Conservation (phyloP, 2,329 filamentous ascomycete species). For the Diaporthe longicolla region DNA sequence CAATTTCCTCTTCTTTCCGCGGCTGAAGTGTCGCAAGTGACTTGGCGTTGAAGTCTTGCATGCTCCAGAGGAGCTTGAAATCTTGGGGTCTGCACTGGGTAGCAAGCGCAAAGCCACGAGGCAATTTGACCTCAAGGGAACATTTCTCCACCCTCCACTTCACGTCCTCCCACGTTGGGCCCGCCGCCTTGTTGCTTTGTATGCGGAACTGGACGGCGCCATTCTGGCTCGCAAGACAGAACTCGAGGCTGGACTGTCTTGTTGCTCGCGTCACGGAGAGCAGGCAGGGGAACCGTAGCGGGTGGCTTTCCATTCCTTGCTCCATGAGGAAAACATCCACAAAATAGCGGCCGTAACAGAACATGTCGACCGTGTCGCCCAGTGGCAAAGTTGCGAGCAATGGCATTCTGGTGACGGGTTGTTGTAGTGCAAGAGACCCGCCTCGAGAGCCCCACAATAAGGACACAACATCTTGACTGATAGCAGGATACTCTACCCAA, state of each 20-base stretch:
- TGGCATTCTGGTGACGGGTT: constrained; percentile 61
- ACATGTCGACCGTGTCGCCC: constrained; percentile 79
- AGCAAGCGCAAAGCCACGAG: constrained; percentile 80
- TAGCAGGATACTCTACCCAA: constrained; percentile 83
- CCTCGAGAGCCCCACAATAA: constrained; percentile 76
- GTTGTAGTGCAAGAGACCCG: constrained; percentile 64
- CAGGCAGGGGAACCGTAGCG: constrained; percentile 79
- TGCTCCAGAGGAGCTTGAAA: constrained; percentile 83
- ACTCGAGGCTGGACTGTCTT: constrained; percentile 77
- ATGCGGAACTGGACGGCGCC: constrained; percentile 82
- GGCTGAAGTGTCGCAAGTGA: constrained; percentile 80
- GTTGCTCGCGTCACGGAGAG: constrained; percentile 81
- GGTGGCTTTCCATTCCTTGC: constrained; percentile 76
- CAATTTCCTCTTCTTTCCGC: constrained; percentile 76
- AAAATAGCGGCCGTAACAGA: constrained; percentile 84
- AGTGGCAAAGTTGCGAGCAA: constrained; percentile 81
- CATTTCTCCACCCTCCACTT: constrained; percentile 80
- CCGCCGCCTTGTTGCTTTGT: constrained; percentile 75
- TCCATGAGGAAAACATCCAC: constrained; percentile 83
- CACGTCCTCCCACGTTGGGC: constrained; percentile 85
- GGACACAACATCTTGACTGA: constrained; percentile 79
- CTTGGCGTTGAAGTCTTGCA: constrained; percentile 87
- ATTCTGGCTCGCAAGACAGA: constrained; percentile 84
- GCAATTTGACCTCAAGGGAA: constrained; percentile 77
- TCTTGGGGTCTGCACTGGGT: constrained; percentile 82